Evolutionary conservation across 179 eudicot genomes (phyloP), one percentile per base, ranked within the genome.

Genomic region (Monotropa hypopitys): DNA sequence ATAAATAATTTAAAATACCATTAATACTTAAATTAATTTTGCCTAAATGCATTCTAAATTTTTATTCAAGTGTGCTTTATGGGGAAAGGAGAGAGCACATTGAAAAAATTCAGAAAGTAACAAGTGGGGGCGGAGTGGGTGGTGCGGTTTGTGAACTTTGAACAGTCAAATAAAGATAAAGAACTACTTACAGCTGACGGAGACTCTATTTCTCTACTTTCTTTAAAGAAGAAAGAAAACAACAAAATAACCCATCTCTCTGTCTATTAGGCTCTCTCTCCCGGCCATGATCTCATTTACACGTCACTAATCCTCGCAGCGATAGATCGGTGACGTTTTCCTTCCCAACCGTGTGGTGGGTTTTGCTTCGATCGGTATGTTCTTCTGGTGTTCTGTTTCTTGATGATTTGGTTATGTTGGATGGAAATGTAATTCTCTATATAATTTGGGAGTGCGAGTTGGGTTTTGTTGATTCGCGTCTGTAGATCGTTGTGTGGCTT

Each of bases 361-460:
- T 78, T 62, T 72, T 56, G 47, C 21, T 54, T 56, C 32, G 76
- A 70, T 70, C 75, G 80, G 76, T 78, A 54, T 42, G 75, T 54
- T 70, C 42, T 35, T 50, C 51, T 45, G n/a, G 0, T 16, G 5
- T 42, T 69, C 3, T 3, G 50, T 77, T 63, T 5, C 33, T 47
- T 49, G 35, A 3, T 54, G 53, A 30, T 61, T 53, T 38, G 21
- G 12, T 43, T 12, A 26, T 75, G 76, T 32, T 53, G 65, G 47
- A 35, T 40, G 35, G 50, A 59, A 66, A 74, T 56, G 16, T 56
- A 7, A 26, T 26, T 28, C 12, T 59, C 28, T 40, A 7, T 70
- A 28, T 45, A 26, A 23, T 45, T 43, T 70, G 7, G 30, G 21
- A 33, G 35, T 7, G 20, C 12, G 33, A 15, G 8, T 0, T 13